These are phyloP conservation scores for Jacaranda mimosifolia DNA, from an alignment of 257 asterid genomes.

Conservation along the genomic window DNA sequence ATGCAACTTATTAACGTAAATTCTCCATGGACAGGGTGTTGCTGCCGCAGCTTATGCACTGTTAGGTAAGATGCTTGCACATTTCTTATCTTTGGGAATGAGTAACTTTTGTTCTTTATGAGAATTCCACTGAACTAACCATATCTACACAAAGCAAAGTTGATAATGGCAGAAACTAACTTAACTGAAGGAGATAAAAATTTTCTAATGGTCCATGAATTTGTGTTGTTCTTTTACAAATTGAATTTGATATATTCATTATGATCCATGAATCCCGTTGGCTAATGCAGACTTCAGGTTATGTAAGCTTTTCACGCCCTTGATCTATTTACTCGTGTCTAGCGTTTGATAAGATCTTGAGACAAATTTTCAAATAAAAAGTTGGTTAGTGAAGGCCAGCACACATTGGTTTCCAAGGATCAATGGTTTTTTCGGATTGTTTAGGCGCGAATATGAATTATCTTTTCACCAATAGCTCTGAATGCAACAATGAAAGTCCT, in stretches of 20 bases:
- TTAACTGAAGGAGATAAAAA: neutral
- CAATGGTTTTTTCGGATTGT: neutral
- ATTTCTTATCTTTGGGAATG: constrained; percentile 5
- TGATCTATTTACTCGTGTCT: neutral
- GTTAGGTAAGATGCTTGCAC: constrained; percentile 51
- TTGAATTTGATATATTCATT: neutral
- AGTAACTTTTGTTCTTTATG: neutral
- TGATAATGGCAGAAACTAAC: too few species aligned
- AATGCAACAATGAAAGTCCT: neutral
- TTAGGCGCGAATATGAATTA: neutral
- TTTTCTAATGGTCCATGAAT: neutral
- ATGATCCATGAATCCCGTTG: neutral
- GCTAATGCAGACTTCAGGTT: neutral
- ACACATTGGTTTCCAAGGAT: too few species aligned
- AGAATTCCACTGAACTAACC: neutral
- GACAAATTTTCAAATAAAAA: too few species aligned
- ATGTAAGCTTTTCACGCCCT: neutral
- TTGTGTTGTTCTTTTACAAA: neutral
- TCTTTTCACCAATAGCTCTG: neutral
- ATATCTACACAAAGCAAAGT: too few species aligned
- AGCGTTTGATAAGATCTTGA: too few species aligned
- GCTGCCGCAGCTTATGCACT: constrained; percentile 62
- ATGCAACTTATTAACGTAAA: constrained; percentile 20
- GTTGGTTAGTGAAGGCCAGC: too few species aligned
- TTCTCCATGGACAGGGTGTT: constrained; percentile 57